Conservation (phyloP, 2,329 filamentous ascomycete species). For the Truncatella angustata region DNA sequence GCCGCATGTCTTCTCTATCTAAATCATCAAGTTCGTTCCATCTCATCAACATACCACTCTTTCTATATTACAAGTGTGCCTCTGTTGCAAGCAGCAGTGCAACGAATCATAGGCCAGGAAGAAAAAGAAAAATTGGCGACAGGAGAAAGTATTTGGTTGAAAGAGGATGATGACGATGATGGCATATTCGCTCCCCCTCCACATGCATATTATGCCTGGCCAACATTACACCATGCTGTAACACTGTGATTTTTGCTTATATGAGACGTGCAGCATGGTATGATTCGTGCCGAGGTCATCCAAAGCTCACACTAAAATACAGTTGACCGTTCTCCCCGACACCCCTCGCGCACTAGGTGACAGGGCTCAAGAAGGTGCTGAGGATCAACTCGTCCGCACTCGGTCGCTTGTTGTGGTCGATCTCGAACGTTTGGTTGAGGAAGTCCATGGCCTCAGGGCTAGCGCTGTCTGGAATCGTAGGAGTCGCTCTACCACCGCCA, state of each 20-base stretch:
- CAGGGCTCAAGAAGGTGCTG: conserved; percentile 77
- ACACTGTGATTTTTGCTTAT: background rate
- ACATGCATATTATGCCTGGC: background rate
- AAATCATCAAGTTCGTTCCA: conserved; percentile 7
- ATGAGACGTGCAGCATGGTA: no score
- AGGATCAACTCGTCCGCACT: conserved; percentile 87
- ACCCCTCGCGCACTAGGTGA: conserved; percentile 43
- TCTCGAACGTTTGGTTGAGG: conserved; percentile 86
- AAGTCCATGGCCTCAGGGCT: conserved; percentile 83
- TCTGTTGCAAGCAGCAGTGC: background rate
- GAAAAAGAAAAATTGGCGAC: background rate
- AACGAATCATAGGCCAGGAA: background rate
- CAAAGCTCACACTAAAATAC: conserved; percentile 1
- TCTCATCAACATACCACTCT: conserved; percentile 2
- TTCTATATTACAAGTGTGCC: conserved; percentile 1
- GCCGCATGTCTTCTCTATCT: conserved; percentile 2
- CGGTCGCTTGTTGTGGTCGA: conserved; percentile 89
- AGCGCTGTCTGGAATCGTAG: conserved; percentile 83
- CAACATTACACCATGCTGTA: background rate
- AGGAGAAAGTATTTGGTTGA: background rate
- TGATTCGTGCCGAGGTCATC: no score
- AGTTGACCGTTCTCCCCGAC: background rate
- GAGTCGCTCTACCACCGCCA: conserved; percentile 80
- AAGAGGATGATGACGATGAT: no score
- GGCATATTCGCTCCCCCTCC: background rate